Percentiles rank a stretch among this genome's conserved stretches.
phyloP scores from a whole-genome alignment of 2,329 filamentous ascomycete species.

The Botrytis byssoidea region DNA sequence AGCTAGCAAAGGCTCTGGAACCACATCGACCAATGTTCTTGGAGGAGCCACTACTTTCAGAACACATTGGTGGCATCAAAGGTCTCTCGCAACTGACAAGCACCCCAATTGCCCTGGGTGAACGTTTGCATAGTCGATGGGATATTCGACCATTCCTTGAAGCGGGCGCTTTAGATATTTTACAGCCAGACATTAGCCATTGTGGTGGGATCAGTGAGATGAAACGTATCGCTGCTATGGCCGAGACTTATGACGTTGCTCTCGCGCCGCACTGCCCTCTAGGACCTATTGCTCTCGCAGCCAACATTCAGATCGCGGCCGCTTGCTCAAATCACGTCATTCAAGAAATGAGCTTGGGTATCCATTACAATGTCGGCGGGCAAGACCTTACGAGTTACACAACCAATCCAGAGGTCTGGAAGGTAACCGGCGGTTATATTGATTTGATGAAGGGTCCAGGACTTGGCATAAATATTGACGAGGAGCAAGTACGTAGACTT shows the following conservation, averaged over 20 bases:
- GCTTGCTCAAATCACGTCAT: conserved; percentile 66
- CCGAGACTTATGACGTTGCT: conserved; percentile 70
- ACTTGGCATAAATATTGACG: conserved; percentile 69
- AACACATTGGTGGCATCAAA: conserved; percentile 59
- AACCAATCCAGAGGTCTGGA: conserved; percentile 62
- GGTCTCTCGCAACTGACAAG: conserved; percentile 56
- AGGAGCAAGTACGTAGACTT: conserved; percentile 61
- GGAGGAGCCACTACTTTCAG: conserved; percentile 69
- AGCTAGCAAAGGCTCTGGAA: conserved; percentile 65
- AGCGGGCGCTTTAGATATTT: conserved; percentile 63
- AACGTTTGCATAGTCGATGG: conserved; percentile 70
- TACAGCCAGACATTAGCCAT: conserved; percentile 72
- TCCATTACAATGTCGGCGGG: conserved; percentile 72
- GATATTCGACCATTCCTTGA: conserved; percentile 72
- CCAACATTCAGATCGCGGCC: conserved; percentile 65
- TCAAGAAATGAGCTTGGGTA: conserved; percentile 75
- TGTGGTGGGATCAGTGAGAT: conserved; percentile 72
- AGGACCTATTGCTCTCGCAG: conserved; percentile 70
- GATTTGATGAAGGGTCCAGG: conserved; percentile 58
- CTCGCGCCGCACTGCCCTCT: conserved; percentile 73
- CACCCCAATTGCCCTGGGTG: conserved; percentile 68
- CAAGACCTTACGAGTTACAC: conserved; percentile 66
- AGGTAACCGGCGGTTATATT: conserved; percentile 65
- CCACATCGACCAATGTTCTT: conserved; percentile 72
- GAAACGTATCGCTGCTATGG: conserved; percentile 66